phyloP scores from a whole-genome alignment of 148 eudicot species.

The Spergularia marina region DNA sequence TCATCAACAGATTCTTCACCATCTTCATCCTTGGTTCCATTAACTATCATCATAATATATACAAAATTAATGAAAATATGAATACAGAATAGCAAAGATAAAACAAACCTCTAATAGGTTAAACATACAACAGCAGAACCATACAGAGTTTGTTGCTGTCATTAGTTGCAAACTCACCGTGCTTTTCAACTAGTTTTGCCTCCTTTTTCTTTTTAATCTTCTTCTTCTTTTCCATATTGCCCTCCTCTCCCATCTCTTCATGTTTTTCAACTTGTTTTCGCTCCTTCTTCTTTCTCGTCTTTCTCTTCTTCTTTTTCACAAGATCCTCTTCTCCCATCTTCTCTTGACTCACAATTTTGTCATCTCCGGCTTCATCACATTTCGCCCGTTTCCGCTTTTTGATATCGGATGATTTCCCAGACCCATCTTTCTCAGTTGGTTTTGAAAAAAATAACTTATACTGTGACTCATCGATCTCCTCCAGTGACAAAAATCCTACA shows the following conservation, averaged over 20 bases:
- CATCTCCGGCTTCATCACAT: constrained; percentile 20
- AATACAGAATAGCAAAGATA: background rate
- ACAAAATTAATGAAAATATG: background rate
- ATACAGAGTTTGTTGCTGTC: background rate
- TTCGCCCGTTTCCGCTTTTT: constrained; percentile 44
- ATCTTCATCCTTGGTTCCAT: constrained; percentile 32
- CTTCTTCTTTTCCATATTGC: constrained; percentile 23
- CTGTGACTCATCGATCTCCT: constrained; percentile 83
- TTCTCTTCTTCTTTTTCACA: constrained; percentile 34
- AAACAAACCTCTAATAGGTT: background rate
- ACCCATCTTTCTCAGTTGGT: constrained; percentile 26
- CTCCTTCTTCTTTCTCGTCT: constrained; percentile 43
- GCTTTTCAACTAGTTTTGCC: constrained; percentile 19
- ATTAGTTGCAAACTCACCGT: constrained; percentile 21
- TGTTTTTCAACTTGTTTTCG: constrained; percentile 19
- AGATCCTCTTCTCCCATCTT: constrained; percentile 33
- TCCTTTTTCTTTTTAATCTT: constrained; percentile 38
- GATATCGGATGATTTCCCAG: constrained; percentile 16
- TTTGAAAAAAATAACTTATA: constrained; percentile 50
- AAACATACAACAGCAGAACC: background rate
- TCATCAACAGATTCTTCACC: constrained; percentile 52
- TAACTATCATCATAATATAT: constrained; percentile 27
- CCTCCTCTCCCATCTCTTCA: constrained; percentile 27
- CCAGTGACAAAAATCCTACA: constrained; percentile 75
- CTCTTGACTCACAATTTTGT: constrained; percentile 24